phyloP scores from a whole-genome alignment of 1,284 basidiomycete genomes.

The Pseudozyma sp. region DNA sequence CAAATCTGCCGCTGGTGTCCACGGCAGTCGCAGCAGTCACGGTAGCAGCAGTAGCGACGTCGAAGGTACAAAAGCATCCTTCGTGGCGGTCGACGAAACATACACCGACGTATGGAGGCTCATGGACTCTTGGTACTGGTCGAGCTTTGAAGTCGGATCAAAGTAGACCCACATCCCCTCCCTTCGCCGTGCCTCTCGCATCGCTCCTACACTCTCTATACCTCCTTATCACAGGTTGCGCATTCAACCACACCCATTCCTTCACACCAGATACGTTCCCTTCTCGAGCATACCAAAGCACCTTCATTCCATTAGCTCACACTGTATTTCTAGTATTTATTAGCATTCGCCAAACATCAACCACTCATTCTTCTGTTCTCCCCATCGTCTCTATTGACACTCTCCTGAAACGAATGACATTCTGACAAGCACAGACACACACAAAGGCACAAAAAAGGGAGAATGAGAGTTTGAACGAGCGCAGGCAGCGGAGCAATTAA shows the following conservation, averaged over 20 bases:
- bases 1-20: neutral
- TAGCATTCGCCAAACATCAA: neutral
- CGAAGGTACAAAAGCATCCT: slow-evolving; percentile 2
- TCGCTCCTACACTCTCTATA: too few relatives aligned
- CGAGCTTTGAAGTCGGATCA: slow-evolving; percentile 19
- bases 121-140: slow-evolving; percentile 46
- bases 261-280: too few relatives aligned
- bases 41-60: neutral
- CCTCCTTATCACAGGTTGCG: too few relatives aligned
- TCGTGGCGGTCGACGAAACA: slow-evolving; percentile 24
- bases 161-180: neutral
- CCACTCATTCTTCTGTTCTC: too few relatives aligned
- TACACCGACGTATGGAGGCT: slow-evolving; percentile 31
- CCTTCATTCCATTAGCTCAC: neutral
- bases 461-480: too few relatives aligned
- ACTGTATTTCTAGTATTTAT: neutral
- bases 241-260: too few relatives aligned
- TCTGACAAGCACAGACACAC: too few relatives aligned
- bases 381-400: too few relatives aligned
- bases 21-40: neutral
- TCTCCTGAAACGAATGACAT: too few relatives aligned
- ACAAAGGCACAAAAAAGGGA: too few relatives aligned
- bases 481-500: too few relatives aligned
- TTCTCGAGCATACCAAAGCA: neutral
- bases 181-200: too few relatives aligned